Percentiles rank a stretch among this genome's conserved stretches.
Evolutionary conservation across 139 green algal species (phyloP).

Genomic region (Micractinium sp.): DNA sequence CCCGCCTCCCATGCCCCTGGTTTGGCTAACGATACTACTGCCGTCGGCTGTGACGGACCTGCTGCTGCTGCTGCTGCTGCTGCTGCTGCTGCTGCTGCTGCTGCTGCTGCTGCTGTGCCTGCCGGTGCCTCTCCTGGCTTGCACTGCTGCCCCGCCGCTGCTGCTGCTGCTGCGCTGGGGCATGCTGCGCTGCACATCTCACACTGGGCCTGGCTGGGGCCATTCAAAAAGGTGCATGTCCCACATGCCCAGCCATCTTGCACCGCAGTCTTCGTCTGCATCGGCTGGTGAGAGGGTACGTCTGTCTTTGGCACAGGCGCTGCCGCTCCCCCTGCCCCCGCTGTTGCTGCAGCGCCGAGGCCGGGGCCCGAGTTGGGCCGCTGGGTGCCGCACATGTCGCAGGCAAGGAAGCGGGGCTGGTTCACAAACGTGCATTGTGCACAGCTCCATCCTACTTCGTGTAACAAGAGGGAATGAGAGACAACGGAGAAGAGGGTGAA

Average conservation of each 20-base stretch:
- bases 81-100: neutral
- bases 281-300: neutral
- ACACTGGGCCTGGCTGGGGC: neutral
- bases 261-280: neutral
- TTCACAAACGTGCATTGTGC: neutral
- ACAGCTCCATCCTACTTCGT: neutral
- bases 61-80: neutral
- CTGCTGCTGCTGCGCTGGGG: neutral
- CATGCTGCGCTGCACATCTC: neutral
- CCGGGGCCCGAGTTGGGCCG: neutral
- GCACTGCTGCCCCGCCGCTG: neutral
- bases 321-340: neutral
- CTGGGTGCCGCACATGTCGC: neutral
- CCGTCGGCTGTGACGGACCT: neutral
- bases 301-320: neutral
- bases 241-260: neutral
- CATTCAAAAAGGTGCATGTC: slow-evolving; percentile 17
- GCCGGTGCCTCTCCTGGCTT: neutral
- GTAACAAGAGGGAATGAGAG: too few species aligned
- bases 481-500: too few species aligned
- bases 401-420: neutral
- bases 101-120: neutral
- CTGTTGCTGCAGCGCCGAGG: neutral
- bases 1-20: neutral
- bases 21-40: neutral